Conservation (phyloP, 805 yeast genomes). For the Pichia manshurica region DNA sequence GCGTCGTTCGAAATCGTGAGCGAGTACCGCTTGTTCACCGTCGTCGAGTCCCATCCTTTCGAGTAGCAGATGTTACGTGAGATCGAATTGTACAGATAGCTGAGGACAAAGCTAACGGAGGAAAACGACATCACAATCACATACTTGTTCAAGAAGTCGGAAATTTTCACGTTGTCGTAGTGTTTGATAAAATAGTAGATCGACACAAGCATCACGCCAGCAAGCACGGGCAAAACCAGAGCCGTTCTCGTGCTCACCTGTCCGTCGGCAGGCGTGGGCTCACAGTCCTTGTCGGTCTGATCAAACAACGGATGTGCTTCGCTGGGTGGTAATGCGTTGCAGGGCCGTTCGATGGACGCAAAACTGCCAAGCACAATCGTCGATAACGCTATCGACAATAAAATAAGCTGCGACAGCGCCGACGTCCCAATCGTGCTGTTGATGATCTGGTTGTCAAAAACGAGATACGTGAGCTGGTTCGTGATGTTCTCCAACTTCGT, state of each 20-base stretch:
- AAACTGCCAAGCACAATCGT: conserved; percentile 28
- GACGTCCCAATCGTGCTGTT: conserved; percentile 13
- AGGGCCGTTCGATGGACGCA: conserved; percentile 29
- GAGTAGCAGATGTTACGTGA: conserved; percentile 28
- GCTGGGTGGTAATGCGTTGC: conserved; percentile 30
- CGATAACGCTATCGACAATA: conserved; percentile 23
- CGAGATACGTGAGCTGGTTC: conserved; percentile 17
- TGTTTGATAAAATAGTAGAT: conserved; percentile 35
- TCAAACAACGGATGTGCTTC: conserved; percentile 36
- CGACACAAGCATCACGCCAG: conserved; percentile 34
- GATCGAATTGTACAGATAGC: conserved; percentile 24
- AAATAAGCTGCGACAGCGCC: conserved; percentile 18
- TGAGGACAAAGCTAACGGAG: conserved; percentile 30
- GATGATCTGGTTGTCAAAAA: conserved; percentile 19
- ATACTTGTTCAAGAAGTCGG: conserved; percentile 32
- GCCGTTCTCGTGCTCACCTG: conserved; percentile 30
- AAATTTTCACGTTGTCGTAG: conserved; percentile 29
- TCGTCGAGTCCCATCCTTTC: conserved; percentile 24
- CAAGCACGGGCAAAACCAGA: conserved; percentile 38
- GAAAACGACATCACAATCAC: conserved; percentile 31
- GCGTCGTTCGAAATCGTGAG: conserved; percentile 37
- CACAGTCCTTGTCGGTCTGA: conserved; percentile 34
- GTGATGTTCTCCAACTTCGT: conserved; percentile 8
- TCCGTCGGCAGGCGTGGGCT: conserved; percentile 12
- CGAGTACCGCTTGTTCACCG: conserved; percentile 34